Evolutionary conservation across 768 basidiomycete genomes (phyloP), one percentile per base, ranked within the genome.

Genomic region (Agrocybe pediades): DNA sequence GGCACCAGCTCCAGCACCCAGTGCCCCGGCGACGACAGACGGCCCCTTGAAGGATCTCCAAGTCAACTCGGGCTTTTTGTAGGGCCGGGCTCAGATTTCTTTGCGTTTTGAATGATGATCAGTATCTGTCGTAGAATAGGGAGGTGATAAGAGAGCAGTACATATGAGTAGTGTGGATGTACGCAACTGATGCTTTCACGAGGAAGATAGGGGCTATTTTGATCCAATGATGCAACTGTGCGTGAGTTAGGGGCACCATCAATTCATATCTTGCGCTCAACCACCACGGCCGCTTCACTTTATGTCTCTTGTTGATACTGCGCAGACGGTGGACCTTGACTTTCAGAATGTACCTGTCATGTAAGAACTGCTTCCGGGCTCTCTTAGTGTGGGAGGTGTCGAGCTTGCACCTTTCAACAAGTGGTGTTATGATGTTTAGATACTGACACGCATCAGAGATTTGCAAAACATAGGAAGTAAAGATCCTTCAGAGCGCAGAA

Each of bases 281-380:
- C 33, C 33, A 36, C 33, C 21, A 25, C 25, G 25, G 23, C 16
- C 25, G 43, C 20, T 23, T 2, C 40, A 15, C 25, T 25, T 11
- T 33, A 65, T 65, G 60, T 64, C 67, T 20, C 59, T 69, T 1
- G 54, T 64, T 26, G 60, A 55, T 24, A 61, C 59, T 30, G 65
- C 63, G 23, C 56, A 61, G 11, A 43, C 52, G 13, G 29, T 56
- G 17, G 63, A 68, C 45, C 39, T 55, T 17, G 54, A 54, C n/a
- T 75, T 75, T 54, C 58, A 71, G 53, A 60, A 68, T 13, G 70
- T 76, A 33, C 76, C 73, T 33, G 58, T 76, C 24, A 75, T 78
- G 76, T 75, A 41, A 23, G 71, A 55, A 17, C 24, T 29, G 41
- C 39, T 4, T 25, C 20, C 25, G 2, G 11, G 24, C 46, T 26